Base-by-base conservation (phyloP, 2,329 filamentous ascomycete species). In the Cordyceps cateniannulata region DNA sequence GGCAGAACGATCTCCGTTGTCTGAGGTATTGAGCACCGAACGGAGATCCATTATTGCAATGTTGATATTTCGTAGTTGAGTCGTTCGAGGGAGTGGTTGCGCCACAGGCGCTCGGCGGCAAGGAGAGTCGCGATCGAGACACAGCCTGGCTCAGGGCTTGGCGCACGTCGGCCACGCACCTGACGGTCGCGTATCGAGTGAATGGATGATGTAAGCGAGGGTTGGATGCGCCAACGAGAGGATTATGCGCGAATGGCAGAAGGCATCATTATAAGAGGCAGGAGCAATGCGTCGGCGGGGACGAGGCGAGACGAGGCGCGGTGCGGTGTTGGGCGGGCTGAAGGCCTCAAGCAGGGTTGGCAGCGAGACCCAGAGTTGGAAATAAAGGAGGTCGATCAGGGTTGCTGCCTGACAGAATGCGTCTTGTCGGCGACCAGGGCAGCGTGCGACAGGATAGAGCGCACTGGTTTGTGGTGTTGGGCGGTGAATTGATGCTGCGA, bases 11-110 rank as follows among this genome's bases (percentile, higher is more conserved):
- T 75, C 77, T 66, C 73, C 78, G 62, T 73, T 73, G 63, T 81
- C 82, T 40, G 79, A 76, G 24, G 77, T 75, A 70, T 85, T 85
- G 52, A 85, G 72, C 67, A 86, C 80, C 18, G 77, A 78, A 64
- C 76, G 72, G 61, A 84, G 76, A 74, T 84, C 81, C 81, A 84
- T 79, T 40, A 32, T 53, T 18, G 35, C 44, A 38, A 40, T 49
- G 29, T 14, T 42, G 44, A 47, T n/a, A 5, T 18, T 8, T 35
- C 25, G 29, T 58, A 38, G 48, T 16, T 27, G 48, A 18, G n/a
- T 42, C 40, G 3, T 52, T 53, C 27, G 53, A n/a, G 20, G 22
- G 22, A 52, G 52, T 61, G 60, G 60, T 50, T 51, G 65, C 63
- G 65, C 62, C 56, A 59, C 53, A 29, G 63, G 54, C 58, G 56